Base-by-base conservation (phyloP, 2,329 filamentous ascomycete species). In the Ophiostoma pallidulum region DNA sequence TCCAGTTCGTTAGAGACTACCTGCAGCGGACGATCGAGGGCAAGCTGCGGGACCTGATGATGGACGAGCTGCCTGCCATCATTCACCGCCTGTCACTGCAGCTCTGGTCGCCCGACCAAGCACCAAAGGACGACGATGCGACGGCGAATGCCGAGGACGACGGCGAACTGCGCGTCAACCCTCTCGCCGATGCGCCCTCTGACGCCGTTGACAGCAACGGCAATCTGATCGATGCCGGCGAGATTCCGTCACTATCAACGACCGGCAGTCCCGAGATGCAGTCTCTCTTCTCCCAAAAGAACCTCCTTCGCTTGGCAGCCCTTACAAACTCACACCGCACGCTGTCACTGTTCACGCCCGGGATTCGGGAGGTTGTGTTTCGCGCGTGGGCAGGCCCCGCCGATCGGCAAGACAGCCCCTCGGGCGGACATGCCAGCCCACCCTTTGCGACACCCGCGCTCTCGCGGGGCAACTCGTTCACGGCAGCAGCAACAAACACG, bases 1-100 rank as follows among this genome's bases (percentile, higher is more conserved):
- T 98, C 59, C 91, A 92, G 38, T 98, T 98, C 61, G 92, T 98
- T 53, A 84, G 92, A 57, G 90, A 98, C 65, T 97, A 97, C 64
- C 71, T 98, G 48, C 92, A 98, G 62, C 85, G 87, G 63, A 94
- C 91, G 52, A 98, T 98, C 58, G 92, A 98, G 67, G 85, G 80
- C 44, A 92, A 97, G 65, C 69, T 98, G 52, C 82, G 92, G 26
- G 88, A 90, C 47, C 64, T 98, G 55, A 94, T 98, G 73, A 97
- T 97, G 89, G 91, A 98, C 54, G 92, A 98, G 63, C 69, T 98
- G 20, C 92, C 92, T 1, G 90, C 91, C 41, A 97, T 97, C 51
- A 95, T 98, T 52, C 92, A 98, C 65, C 80, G 89, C 44, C 69
- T 98, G 18, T 97, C 91, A 0, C 70, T 97, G 49, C 81, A 86